phyloP scores from a whole-genome alignment of 331 rosid species.

The Quercus tomentella region DNA sequence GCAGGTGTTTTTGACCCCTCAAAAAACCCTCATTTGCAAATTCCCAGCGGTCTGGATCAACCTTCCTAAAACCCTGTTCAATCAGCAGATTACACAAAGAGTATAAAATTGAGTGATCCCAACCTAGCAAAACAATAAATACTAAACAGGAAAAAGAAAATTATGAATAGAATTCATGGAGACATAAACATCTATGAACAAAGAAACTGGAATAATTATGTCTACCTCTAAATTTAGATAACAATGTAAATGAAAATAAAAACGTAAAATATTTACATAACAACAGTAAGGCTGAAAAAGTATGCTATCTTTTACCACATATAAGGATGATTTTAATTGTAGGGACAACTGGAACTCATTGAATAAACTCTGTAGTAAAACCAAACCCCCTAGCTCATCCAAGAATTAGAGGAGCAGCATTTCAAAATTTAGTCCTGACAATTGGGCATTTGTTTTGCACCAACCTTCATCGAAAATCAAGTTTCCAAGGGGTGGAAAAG shows the following conservation, averaged over 20 bases:
- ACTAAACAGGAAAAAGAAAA: not conserved
- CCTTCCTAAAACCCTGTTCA: slow-evolving; percentile 89
- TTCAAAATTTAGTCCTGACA: not conserved
- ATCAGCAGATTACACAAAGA: slow-evolving; percentile 4
- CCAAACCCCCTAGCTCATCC: not conserved
- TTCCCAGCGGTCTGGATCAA: slow-evolving; percentile 99
- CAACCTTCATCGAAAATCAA: not conserved
- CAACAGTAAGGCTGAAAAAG: not conserved
- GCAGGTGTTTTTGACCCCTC: slow-evolving; percentile 92
- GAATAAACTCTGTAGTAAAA: not conserved
- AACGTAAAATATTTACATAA: not conserved
- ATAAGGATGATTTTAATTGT: not conserved
- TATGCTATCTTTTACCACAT: not conserved
- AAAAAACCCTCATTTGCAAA: slow-evolving; percentile 93
- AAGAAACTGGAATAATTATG: not conserved
- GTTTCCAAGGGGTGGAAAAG: not conserved
- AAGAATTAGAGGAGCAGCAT: not conserved
- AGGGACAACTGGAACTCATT: not conserved
- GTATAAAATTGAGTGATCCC: not conserved
- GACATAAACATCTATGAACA: not conserved
- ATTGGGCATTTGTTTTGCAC: not conserved
- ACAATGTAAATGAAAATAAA: not conserved
- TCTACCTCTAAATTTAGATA: not conserved
- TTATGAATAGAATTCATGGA: not conserved
- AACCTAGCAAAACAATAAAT: not conserved